Conservation (phyloP, 106 monocot species). For the Posidonia australis region DNA sequence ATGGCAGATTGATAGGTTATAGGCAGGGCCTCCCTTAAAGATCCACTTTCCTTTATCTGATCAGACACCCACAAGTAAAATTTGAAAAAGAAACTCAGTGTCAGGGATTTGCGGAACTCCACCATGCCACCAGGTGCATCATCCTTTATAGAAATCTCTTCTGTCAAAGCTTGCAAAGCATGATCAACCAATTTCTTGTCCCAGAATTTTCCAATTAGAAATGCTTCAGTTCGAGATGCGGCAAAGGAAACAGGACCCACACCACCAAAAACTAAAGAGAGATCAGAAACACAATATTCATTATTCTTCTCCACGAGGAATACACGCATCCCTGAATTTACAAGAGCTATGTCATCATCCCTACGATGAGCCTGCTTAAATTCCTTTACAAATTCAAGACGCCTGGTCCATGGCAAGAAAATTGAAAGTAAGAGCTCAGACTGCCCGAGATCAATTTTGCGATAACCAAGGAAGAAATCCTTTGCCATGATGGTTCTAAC, state of each 20-base stretch:
- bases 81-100: slow-evolving; percentile 97
- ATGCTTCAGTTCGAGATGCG: slow-evolving; percentile 55
- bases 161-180: slow-evolving; percentile 50
- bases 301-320: slow-evolving; percentile 32
- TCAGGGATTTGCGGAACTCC: slow-evolving; percentile 89
- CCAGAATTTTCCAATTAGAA: slow-evolving; percentile 56
- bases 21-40: slow-evolving; percentile 19
- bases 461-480: slow-evolving; percentile 86
- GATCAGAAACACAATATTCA: slow-evolving; percentile 53
- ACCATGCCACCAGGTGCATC: slow-evolving; percentile 98
- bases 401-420: slow-evolving; percentile 79
- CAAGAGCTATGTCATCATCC: slow-evolving; percentile 99
- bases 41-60: slow-evolving; percentile 43
- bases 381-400: slow-evolving; percentile 89
- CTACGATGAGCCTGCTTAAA: slow-evolving; percentile 94
- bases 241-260: slow-evolving; percentile 67
- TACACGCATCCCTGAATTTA: slow-evolving; percentile 94
- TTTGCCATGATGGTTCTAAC: slow-evolving; percentile 46
- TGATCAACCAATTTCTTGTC: slow-evolving; percentile 42
- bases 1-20: slow-evolving; percentile 45
- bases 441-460: slow-evolving; percentile 59
- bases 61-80: slow-evolving; percentile 77
- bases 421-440: slow-evolving; percentile 72
- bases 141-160: slow-evolving; percentile 51
- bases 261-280: slow-evolving; percentile 84